phyloP scores from a whole-genome alignment of 1,139 yeast species.

The Lodderomyces margitis region DNA sequence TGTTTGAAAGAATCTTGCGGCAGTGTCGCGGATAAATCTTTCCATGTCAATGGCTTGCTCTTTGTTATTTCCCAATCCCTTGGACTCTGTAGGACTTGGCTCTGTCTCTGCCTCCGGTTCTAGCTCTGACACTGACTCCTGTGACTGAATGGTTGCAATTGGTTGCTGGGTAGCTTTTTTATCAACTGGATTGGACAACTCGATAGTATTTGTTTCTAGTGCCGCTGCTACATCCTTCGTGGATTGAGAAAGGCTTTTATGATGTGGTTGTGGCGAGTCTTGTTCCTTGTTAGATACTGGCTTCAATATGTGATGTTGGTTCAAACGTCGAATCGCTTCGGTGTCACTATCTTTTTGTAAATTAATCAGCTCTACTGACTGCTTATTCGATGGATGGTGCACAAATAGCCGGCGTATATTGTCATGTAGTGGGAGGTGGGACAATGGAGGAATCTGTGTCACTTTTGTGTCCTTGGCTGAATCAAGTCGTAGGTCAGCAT shows the following conservation, averaged over 20 bases:
- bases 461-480: not conserved
- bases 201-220: too few species aligned
- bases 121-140: too few species aligned
- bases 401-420: not conserved
- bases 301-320: slow-evolving; percentile 1
- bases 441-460: not conserved
- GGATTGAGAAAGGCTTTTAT: too few species aligned
- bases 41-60: slow-evolving; percentile 36
- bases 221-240: too few species aligned
- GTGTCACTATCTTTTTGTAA: slow-evolving; percentile 1
- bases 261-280: slow-evolving; percentile 2
- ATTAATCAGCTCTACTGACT: not conserved
- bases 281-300: too few species aligned
- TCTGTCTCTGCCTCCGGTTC: not conserved
- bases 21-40: slow-evolving; percentile 47
- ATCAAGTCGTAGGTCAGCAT: not conserved
- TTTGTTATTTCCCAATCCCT: not conserved
- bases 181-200: too few species aligned
- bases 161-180: too few species aligned
- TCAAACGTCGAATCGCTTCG: slow-evolving; percentile 5
- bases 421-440: not conserved
- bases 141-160: too few species aligned
- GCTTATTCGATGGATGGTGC: not conserved
- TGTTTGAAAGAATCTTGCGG: slow-evolving; percentile 47
- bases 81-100: not conserved